A percentile compares a stretch with the other conserved stretches of the same genome.
Conservation (phyloP, 441 rosid genomes). For the Dalechampia spathulata region DNA sequence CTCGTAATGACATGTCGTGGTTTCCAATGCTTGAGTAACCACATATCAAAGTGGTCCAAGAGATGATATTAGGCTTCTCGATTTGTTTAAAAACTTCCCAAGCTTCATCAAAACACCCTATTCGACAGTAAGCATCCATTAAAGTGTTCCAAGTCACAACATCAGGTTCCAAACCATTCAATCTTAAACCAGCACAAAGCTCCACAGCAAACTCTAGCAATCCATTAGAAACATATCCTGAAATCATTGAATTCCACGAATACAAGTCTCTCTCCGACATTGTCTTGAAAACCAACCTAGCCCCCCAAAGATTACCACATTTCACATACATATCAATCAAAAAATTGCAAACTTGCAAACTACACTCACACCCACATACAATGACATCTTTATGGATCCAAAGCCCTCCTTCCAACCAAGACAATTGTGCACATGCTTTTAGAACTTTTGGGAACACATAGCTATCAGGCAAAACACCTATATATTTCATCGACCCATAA, state of each 20-base stretch:
- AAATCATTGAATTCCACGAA: constrained; percentile 70
- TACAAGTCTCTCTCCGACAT: constrained; percentile 45
- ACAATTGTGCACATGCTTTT: constrained; percentile 43
- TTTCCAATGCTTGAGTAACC: constrained; percentile 23
- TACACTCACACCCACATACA: constrained; percentile 28
- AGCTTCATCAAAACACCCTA: constrained; percentile 27
- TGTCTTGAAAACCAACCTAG: constrained; percentile 45
- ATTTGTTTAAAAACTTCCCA: constrained; percentile 41
- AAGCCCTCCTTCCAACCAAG: constrained; percentile 32
- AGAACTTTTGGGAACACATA: constrained; percentile 43
- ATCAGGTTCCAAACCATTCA: constrained; percentile 17
- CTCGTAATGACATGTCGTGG: constrained; percentile 18
- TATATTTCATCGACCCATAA: constrained; percentile 22
- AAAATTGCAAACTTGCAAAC: constrained; percentile 48
- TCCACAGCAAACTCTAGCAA: constrained; percentile 13
- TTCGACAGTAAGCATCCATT: constrained; percentile 23
- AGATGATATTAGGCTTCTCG: constrained; percentile 36
- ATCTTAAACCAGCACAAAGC: constrained; percentile 18
- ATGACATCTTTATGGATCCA: constrained; percentile 42
- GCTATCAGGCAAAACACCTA: constrained; percentile 42
- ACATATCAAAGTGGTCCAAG: constrained; percentile 31
- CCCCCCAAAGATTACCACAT: constrained; percentile 43
- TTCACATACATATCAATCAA: constrained; percentile 73
- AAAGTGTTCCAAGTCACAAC: constrained; percentile 27
- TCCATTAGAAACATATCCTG: constrained; percentile 46